Base-by-base conservation (phyloP, 75 land plant genomes). In the Cryptomeria japonica region DNA sequence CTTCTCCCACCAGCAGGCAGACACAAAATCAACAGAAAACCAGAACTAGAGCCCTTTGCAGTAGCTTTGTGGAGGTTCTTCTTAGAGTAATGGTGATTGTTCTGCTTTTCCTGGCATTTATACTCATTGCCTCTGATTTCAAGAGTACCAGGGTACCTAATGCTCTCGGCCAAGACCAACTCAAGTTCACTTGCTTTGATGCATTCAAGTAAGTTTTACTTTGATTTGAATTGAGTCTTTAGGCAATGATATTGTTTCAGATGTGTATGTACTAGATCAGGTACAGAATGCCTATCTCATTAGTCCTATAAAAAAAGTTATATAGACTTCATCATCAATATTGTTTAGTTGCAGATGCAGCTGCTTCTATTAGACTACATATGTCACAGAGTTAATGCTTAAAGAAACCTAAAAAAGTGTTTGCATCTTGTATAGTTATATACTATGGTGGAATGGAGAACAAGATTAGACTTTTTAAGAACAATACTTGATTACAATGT, bases 41-140 rank as follows among this genome's bases (percentile, higher is more conserved):
- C 49, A 82, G 51, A 82, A 44, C 15, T 2, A 44, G 84, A 82
- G 46, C 84, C 25, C 51, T 82, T 42, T 82, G 84, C 47, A 82
- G 84, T 19, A 82, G 84, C 84, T 82, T 82, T 41, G 84, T 82
- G 49, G 84, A 82, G 84, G 49, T 44, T 22, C 51, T 82, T 44
- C n/a, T 82, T 18, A 41, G 84, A 39, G 44, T 82, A n/a, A 82
- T 12, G 12, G 84, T 82, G 11, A 49, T 44, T 9, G 0, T 44
- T 12, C 51, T 82, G 41, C 51, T 82, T 25, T 47, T 82, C 8
- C 84, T 82, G 49, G 51, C 84, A 82, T 82, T 82, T 28, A 42
- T 82, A 28, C 84, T 82, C 14, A 82, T 82, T 82, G 84, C 84
- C 31, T 82, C 84, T 28, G 84, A 82, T 82, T 82, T 49, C 84